A percentile compares a stretch with the other conserved stretches of the same genome.
phyloP scores from a whole-genome alignment of 495 filamentous ascomycete genomes.

The Lophiotrema nucula region DNA sequence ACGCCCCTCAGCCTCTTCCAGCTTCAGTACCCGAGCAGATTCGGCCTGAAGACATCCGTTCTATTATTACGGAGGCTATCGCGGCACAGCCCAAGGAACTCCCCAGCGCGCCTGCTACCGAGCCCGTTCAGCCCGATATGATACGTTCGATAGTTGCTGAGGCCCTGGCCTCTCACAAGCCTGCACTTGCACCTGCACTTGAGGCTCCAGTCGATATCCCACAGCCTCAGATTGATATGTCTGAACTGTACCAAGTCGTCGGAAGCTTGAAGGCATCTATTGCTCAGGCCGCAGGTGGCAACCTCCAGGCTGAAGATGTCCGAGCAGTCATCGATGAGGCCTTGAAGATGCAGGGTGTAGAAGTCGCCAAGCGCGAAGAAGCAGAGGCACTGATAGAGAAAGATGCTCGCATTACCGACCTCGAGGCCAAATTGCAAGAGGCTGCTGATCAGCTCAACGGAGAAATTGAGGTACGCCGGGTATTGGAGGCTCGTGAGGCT shows the following conservation, averaged over 20 bases:
- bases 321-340: constrained; percentile 59
- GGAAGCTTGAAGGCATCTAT: constrained; percentile 56
- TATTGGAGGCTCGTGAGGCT: constrained; percentile 68
- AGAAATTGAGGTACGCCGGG: constrained; percentile 64
- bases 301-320: constrained; percentile 52
- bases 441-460: constrained; percentile 51
- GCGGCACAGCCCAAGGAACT: neutral
- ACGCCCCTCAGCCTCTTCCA: constrained; percentile 3
- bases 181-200: constrained; percentile 10
- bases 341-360: constrained; percentile 33
- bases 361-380: constrained; percentile 42
- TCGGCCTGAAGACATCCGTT: constrained; percentile 12
- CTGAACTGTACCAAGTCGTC: constrained; percentile 56
- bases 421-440: constrained; percentile 41
- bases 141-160: constrained; percentile 76
- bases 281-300: constrained; percentile 37
- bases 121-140: constrained; percentile 60
- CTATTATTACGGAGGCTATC: constrained; percentile 18
- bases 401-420: constrained; percentile 42
- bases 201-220: constrained; percentile 25
- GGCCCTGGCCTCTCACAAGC: constrained; percentile 45
- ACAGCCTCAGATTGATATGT: constrained; percentile 34
- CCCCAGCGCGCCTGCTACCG: constrained; percentile 2
- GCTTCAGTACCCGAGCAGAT: constrained; percentile 15
- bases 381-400: constrained; percentile 32